A percentile compares a stretch with the other conserved stretches of the same genome.
Evolutionary conservation across 2,329 filamentous ascomycete genomes (phyloP).

Genomic region (Xylogone sp.): DNA sequence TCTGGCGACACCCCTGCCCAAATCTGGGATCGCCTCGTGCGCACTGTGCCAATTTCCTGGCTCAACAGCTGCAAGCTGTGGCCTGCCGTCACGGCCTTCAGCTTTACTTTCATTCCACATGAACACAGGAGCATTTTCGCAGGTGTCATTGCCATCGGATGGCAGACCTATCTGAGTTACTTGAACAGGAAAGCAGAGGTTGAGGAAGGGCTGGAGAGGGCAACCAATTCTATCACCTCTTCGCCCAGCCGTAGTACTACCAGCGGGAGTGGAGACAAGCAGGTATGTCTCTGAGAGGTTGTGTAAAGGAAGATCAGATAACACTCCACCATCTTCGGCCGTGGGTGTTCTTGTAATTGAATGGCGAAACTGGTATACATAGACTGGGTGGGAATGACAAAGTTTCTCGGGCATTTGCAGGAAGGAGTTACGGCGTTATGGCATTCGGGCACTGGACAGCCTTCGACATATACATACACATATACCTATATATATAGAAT

Average conservation of each 20-base stretch:
- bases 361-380: too few species aligned
- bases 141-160: slow-evolving; percentile 76
- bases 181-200: slow-evolving; percentile 71
- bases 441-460: too few species aligned
- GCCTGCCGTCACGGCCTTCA: slow-evolving; percentile 83
- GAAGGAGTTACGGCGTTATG: too few species aligned
- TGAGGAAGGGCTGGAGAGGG: slow-evolving; percentile 30
- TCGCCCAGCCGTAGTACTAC: too few species aligned
- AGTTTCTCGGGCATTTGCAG: too few species aligned
- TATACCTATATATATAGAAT: too few species aligned
- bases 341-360: too few species aligned
- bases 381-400: too few species aligned
- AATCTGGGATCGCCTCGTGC: slow-evolving; percentile 65
- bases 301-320: neutral
- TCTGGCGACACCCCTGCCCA: slow-evolving; percentile 62
- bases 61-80: slow-evolving; percentile 82
- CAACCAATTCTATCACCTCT: too few species aligned
- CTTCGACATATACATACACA: too few species aligned
- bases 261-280: neutral
- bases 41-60: slow-evolving; percentile 73
- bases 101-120: slow-evolving; percentile 76
- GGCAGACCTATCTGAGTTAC: slow-evolving; percentile 87
- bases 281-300: neutral
- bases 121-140: slow-evolving; percentile 80
- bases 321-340: neutral